Evolutionary conservation across 139 green algal species (phyloP), one percentile per base, ranked within the genome.

Genomic region (Edaphochlamys debaryana): DNA sequence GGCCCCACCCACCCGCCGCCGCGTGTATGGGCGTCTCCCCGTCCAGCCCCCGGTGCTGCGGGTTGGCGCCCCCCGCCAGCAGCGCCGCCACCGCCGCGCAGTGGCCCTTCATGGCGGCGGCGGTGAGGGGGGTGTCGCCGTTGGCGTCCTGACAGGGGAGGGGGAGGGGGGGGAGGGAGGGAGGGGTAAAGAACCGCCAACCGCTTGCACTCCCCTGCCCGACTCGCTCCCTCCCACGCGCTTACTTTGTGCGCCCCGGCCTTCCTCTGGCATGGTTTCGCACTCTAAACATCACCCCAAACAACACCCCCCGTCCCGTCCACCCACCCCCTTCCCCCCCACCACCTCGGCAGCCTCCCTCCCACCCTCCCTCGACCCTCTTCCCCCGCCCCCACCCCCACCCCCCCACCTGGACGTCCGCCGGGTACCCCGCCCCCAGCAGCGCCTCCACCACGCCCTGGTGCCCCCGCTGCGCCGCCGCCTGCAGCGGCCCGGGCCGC

Each of bases 371-470:
- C n/a, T n/a, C n/a, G n/a, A n/a, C n/a, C n/a, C n/a, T n/a, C n/a
- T n/a, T n/a, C n/a, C n/a, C n/a, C 34, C 9, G 34, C 34, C 32
- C 34, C 30, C 34, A 32, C 15, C 64, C 32, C 64, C 8, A 4
- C 32, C 32, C 34, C 30, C 64, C 64, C 41, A 81, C 74, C 74
- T 71, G 58, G 52, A 71, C 74, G 0, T 81, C 74, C 15, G 60
- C 3, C 30, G 74, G 74, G 40, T 81, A 81, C 15, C 74, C 74
- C 40, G 58, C 74, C 58, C 62, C 58, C 58, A 81, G 58, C 74
- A 81, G 29, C 30, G 60, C 40, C 40, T 30, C 30, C 58, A 81
- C 74, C 40, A 71, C 74, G 9, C 56, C 58, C 41, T 20, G 9
- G 30, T 81, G 74, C 13, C 74, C 74, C 30, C 40, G 29, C 19